A percentile compares a stretch with the other conserved stretches of the same genome.
These are phyloP conservation scores for Pulveroboletus sp. DNA, from an alignment of 1,284 basidiomycete genomes.

Conservation along the genomic window DNA sequence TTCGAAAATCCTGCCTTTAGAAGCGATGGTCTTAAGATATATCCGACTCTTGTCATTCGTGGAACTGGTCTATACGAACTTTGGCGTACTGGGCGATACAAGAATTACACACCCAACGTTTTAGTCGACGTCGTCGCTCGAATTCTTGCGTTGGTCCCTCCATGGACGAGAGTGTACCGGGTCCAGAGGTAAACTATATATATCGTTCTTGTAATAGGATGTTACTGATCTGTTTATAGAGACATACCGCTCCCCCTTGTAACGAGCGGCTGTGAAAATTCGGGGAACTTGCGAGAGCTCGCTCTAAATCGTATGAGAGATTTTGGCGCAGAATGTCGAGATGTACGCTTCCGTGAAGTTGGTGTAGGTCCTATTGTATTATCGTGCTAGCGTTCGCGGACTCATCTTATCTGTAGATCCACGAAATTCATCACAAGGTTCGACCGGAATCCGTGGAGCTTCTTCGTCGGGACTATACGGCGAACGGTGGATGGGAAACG, in stretches of 20 bases:
- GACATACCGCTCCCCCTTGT: conserved; percentile 96
- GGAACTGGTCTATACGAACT: conserved; percentile 97
- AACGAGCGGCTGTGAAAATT: conserved; percentile 95
- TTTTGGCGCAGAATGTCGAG: conserved; percentile 96
- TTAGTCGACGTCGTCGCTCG: conserved; percentile 96
- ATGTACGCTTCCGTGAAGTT: conserved; percentile 97
- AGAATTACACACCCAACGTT: conserved; percentile 98
- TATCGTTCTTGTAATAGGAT: background rate
- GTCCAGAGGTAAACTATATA: conserved; percentile 71
- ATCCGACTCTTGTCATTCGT: conserved; percentile 96
- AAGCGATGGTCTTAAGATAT: conserved; percentile 97
- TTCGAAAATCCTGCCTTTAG: conserved; percentile 99
- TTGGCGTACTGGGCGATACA: conserved; percentile 95
- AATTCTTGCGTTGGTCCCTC: conserved; percentile 94
- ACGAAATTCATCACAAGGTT: conserved; percentile 98
- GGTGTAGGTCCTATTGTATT: conserved; percentile 58
- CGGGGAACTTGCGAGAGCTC: conserved; percentile 93
- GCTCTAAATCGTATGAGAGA: conserved; percentile 98
- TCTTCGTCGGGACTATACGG: conserved; percentile 93
- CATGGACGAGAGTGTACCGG: conserved; percentile 98
- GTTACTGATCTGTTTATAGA: conserved; percentile 39
- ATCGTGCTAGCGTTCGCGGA: background rate
- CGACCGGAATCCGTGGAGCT: conserved; percentile 95
- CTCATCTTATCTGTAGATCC: conserved; percentile 56
- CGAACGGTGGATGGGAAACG: conserved; percentile 99